Evolutionary conservation across 2,329 filamentous ascomycete species (phyloP), one percentile per base, ranked within the genome.

Genomic region (Raffaelea ambrosiae): DNA sequence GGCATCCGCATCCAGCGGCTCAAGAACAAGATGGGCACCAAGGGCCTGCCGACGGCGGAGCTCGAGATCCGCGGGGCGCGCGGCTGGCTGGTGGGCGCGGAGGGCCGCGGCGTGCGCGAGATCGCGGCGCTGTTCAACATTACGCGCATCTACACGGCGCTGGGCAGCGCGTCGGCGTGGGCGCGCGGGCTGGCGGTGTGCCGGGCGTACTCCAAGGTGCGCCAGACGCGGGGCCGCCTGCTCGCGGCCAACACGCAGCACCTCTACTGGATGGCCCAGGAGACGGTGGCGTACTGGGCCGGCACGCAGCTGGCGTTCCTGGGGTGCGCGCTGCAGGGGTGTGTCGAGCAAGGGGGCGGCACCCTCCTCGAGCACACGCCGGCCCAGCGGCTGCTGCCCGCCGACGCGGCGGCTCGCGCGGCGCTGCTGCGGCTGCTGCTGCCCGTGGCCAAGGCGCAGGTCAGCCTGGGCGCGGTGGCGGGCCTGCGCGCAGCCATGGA

Each of bases 21-120:
- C 16, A 88, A 89, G 65, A 76, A 78, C 61, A 89, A 88, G 58
- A 71, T 86, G 3, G 85, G 84, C 22, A 88, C 84, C 0, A 77
- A 77, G 43, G 71, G 80, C 1, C 67, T 89, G 0, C 84, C 85
- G 0, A 88, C 85, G 0, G 85, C 84, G 0, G 84, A 89, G 60
- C 71, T 89, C 1, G 81, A 83, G 51, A 69, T 86, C 3, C 67
- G 72, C 16, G 72, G 68, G n/a, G 78, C 79, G 70, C 74, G 81
- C 3, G 81, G 68, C 4, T 81, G 81, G 70, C 69, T 88, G 7
- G 65, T 90, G 22, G 86, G 86, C 5, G 65, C 73, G 3, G 73
- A 84, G 52, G 84, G 84, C 1, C 66, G 76, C 38, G 86, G 85
- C 2, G 73, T 86, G 26, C 74, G 77, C 21, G 82, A 86, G 55